Conservation (phyloP, 2,329 filamentous ascomycete genomes). For the Saccharata proteae region DNA sequence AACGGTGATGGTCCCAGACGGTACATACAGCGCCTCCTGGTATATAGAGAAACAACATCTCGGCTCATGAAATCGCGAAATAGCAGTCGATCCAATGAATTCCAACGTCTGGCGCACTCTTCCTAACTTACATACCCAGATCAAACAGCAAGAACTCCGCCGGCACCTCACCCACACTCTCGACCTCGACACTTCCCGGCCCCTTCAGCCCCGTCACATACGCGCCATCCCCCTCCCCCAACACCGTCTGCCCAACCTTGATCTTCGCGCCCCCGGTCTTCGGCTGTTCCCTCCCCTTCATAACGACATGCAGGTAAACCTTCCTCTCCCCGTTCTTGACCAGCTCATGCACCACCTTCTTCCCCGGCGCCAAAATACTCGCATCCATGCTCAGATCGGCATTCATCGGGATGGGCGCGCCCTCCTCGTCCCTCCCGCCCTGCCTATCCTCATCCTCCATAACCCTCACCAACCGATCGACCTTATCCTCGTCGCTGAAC, state of each 20-base stretch:
- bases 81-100: too few species aligned
- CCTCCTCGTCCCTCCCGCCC: slow-evolving; percentile 55
- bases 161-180: slow-evolving; percentile 33
- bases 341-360: slow-evolving; percentile 58
- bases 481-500: slow-evolving; percentile 63
- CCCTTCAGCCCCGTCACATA: slow-evolving; percentile 49
- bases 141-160: slow-evolving; percentile 40
- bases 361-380: slow-evolving; percentile 54
- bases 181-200: slow-evolving; percentile 31
- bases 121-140: too few species aligned
- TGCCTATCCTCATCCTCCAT: slow-evolving; percentile 56
- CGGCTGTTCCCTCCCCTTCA: slow-evolving; percentile 43
- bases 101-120: too few species aligned
- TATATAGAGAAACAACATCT: too few species aligned
- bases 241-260: slow-evolving; percentile 50
- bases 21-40: too few species aligned
- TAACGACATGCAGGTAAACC: slow-evolving; percentile 69
- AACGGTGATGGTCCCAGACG: too few species aligned
- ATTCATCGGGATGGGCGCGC: slow-evolving; percentile 67
- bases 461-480: slow-evolving; percentile 58
- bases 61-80: too few species aligned
- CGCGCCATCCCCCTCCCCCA: slow-evolving; percentile 70
- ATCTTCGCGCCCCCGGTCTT: slow-evolving; percentile 64
- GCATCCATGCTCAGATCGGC: slow-evolving; percentile 77
- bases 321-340: slow-evolving; percentile 55